A percentile compares a stretch with the other conserved stretches of the same genome.
phyloP scores from a whole-genome alignment of 768 basidiomycete species.

The Postia placenta region DNA sequence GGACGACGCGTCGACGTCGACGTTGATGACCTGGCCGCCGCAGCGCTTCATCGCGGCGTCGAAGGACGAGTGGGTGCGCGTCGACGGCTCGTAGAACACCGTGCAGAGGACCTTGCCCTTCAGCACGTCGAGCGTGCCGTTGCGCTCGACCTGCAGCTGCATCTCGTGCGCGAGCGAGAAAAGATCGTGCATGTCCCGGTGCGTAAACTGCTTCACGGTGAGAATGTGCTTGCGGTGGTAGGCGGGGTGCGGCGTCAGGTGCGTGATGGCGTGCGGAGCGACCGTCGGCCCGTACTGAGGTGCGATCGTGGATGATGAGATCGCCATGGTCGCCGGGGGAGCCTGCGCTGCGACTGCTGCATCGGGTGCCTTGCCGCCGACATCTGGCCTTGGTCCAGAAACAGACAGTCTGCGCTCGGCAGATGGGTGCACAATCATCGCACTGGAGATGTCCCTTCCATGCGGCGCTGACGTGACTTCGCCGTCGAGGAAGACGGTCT shows the following conservation, averaged over 20 bases:
- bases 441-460: conserved; percentile 70
- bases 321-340: not conserved
- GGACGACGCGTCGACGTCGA: conserved; percentile 77
- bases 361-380: conserved; percentile 7
- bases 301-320: conserved; percentile 6
- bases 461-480: conserved; percentile 48
- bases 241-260: conserved; percentile 64
- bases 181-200: conserved; percentile 85
- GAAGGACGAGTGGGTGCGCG: conserved; percentile 91
- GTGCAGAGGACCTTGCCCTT: conserved; percentile 89
- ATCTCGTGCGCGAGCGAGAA: conserved; percentile 96
- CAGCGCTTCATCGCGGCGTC: conserved; percentile 99
- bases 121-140: conserved; percentile 81
- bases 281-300: conserved; percentile 27
- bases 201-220: conserved; percentile 88
- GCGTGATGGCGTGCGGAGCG: conserved; percentile 36
- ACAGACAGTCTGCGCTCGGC: conserved; percentile 22
- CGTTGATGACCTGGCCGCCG: conserved; percentile 90
- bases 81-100: conserved; percentile 95
- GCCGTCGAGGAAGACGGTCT: conserved; percentile 89
- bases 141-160: conserved; percentile 92
- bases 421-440: conserved; percentile 40
- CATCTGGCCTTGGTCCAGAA: conserved; percentile 14
- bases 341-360: conserved; percentile 6
- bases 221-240: conserved; percentile 94